These are phyloP conservation scores for Amanita molliuscula DNA, from an alignment of 768 basidiomycete genomes.

Conservation along the genomic window DNA sequence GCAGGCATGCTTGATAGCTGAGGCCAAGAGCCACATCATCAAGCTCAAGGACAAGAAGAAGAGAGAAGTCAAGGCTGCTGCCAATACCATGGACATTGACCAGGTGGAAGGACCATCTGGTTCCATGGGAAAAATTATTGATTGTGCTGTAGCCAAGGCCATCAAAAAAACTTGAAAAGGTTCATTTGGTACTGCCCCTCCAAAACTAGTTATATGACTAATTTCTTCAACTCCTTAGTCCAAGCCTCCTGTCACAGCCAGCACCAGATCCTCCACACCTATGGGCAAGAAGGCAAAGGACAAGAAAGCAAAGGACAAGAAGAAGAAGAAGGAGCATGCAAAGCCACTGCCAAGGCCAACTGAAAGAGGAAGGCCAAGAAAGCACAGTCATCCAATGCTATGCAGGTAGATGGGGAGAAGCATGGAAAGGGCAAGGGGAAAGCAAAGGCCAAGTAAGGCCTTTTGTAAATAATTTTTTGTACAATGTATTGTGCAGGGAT, in stretches of 20 bases:
- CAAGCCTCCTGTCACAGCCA: too few species aligned
- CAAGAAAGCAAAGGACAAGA: not conserved
- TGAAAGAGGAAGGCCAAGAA: too few species aligned
- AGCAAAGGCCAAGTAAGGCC: not conserved
- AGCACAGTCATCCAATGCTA: too few species aligned
- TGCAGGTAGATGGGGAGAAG: too few species aligned
- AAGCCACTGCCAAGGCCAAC: not conserved
- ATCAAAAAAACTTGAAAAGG: too few species aligned
- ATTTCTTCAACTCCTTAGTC: too few species aligned
- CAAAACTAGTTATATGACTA: too few species aligned
- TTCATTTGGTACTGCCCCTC: too few species aligned
- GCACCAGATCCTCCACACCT: too few species aligned
- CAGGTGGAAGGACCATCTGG: not conserved
- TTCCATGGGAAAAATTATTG: too few species aligned
- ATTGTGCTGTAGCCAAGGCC: not conserved
- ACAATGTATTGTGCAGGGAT: not conserved
- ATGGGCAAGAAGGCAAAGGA: too few species aligned
- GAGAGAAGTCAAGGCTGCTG: not conserved
- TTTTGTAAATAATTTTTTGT: not conserved
- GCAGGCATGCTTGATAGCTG: not conserved
- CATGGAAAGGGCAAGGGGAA: not conserved
- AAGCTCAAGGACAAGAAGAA: not conserved
- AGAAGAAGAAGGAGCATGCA: not conserved
- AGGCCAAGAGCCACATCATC: not conserved
- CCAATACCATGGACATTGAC: not conserved